Base-by-base conservation (phyloP, 768 basidiomycete species). In the Termitomyces sp. region DNA sequence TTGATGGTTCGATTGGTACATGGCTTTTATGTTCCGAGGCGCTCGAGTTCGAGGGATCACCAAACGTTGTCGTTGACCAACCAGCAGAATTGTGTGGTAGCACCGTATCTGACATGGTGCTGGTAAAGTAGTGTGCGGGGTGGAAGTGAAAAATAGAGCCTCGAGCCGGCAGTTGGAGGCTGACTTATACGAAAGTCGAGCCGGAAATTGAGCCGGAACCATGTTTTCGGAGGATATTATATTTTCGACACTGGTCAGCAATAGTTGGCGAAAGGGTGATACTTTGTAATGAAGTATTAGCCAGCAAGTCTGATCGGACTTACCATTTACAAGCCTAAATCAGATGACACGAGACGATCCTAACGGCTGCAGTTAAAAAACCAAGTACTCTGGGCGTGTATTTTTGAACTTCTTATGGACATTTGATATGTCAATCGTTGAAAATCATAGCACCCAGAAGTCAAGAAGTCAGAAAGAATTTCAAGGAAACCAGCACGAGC, bases 51-150 rank as follows among this genome's bases (percentile, higher is more conserved):
- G 44, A 39, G 18, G 49, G 49, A 4, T 59, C 60, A 37, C 42
- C 57, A 41, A 63, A 52, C 12, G 60, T 60, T 15, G 59, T 58
- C 30, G 58, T 63, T 16, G 63, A 63, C 20, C 51, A 61, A 37
- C 47, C 27, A 1, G 61, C 51, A 37, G 58, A 59, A 24, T 31
- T 13, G 48, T 58, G 53, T 33, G 41, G 31, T 27, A 50, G 50
- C 37, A 56, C 36, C 36, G 15, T 47, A 31, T 57, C 52, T 9
- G 63, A 45, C 63, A 57, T 59, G 22, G 44, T 30, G 18, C n/a
- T 20, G 11, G 22, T 37, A 3, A 53, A 18, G 46, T 22, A 27
- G 27, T 12, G 22, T 41, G 54, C 3, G n/a, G 13, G 18, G 13
- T 3, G 15, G 15, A 13, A 52, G 16, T 15, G 24, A 6, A 58